phyloP scores from a whole-genome alignment of 1,284 basidiomycete genomes.

The Ceratobasidium sp. region DNA sequence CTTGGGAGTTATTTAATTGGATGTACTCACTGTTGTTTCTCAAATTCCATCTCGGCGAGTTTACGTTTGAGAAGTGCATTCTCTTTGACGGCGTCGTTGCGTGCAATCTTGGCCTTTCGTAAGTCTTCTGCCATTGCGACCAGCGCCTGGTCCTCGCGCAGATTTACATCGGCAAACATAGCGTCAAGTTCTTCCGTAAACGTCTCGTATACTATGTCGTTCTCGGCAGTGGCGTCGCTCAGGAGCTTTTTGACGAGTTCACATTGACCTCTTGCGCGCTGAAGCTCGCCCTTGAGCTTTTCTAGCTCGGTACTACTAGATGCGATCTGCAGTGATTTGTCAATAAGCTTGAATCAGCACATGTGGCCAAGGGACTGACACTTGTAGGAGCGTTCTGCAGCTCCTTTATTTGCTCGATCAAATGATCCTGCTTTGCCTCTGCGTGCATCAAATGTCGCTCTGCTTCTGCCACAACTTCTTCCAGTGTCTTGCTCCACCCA shows the following conservation, averaged over 20 bases:
- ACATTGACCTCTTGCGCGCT: slow-evolving; percentile 72
- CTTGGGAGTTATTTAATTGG: too few species aligned
- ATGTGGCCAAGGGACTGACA: background rate
- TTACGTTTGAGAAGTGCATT: slow-evolving; percentile 79
- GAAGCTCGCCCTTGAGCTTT: slow-evolving; percentile 66
- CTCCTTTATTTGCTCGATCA: slow-evolving; percentile 47
- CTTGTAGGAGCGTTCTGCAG: slow-evolving; percentile 19
- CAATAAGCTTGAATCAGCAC: slow-evolving; percentile 2
- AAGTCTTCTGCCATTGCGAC: slow-evolving; percentile 74
- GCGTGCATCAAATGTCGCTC: slow-evolving; percentile 64
- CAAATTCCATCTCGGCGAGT: slow-evolving; percentile 72
- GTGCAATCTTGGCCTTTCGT: slow-evolving; percentile 72
- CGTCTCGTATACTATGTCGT: slow-evolving; percentile 91
- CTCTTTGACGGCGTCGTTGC: slow-evolving; percentile 74
- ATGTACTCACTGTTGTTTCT: slow-evolving; percentile 76
- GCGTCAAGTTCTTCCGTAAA: slow-evolving; percentile 91
- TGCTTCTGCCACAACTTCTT: slow-evolving; percentile 62
- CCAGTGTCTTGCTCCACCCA: slow-evolving; percentile 50
- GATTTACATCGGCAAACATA: slow-evolving; percentile 81
- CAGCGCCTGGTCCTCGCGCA: slow-evolving; percentile 82
- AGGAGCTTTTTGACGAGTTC: slow-evolving; percentile 79
- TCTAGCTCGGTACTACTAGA: slow-evolving; percentile 59
- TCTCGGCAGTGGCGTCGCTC: slow-evolving; percentile 78
- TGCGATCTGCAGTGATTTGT: background rate
- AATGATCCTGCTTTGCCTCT: slow-evolving; percentile 59